phyloP scores from a whole-genome alignment of 2,329 filamentous ascomycete species.

The Ascochyta rabiei region DNA sequence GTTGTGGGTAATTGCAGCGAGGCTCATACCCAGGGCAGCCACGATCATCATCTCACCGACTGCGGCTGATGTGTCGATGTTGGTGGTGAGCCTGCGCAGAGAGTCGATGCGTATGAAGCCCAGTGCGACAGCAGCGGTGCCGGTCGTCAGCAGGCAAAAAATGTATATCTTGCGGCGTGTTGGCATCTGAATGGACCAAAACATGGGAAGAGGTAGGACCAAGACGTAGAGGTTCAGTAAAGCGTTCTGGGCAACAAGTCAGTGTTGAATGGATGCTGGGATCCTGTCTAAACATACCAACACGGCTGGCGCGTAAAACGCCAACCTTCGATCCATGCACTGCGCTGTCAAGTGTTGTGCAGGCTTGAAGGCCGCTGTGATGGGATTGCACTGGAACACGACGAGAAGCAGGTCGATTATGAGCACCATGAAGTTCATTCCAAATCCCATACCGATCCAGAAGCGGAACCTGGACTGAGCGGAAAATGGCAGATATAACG shows the following conservation, averaged over 20 bases:
- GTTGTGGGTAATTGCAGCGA: slow-evolving; percentile 8
- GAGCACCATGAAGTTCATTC: slow-evolving; percentile 1
- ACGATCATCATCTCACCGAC: slow-evolving; percentile 13
- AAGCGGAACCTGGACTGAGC: not conserved
- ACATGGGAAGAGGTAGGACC: not conserved
- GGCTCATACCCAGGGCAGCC: slow-evolving; percentile 6
- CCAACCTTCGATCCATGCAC: slow-evolving; percentile 3
- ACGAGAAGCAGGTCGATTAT: slow-evolving; percentile 4
- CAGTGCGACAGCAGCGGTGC: slow-evolving; percentile 4
- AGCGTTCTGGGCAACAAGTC: not conserved
- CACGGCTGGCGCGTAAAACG: not conserved
- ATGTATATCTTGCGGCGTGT: not conserved
- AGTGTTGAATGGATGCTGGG: not conserved
- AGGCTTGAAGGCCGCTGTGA: slow-evolving; percentile 3
- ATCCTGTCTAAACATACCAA: not conserved
- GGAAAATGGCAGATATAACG: slow-evolving; percentile 7
- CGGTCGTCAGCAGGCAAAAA: slow-evolving; percentile 3
- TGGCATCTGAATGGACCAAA: slow-evolving; percentile 6
- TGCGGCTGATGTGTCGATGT: not conserved
- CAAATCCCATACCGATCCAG: slow-evolving; percentile 5
- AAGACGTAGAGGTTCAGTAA: slow-evolving; percentile 1
- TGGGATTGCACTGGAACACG: slow-evolving; percentile 9
- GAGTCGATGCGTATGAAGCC: slow-evolving; percentile 10
- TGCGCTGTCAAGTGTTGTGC: not conserved
- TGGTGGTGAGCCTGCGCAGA: not conserved